Evolutionary conservation across 805 yeast species (phyloP).

Genomic region (Wickerhamomyces subpelliculosus): DNA sequence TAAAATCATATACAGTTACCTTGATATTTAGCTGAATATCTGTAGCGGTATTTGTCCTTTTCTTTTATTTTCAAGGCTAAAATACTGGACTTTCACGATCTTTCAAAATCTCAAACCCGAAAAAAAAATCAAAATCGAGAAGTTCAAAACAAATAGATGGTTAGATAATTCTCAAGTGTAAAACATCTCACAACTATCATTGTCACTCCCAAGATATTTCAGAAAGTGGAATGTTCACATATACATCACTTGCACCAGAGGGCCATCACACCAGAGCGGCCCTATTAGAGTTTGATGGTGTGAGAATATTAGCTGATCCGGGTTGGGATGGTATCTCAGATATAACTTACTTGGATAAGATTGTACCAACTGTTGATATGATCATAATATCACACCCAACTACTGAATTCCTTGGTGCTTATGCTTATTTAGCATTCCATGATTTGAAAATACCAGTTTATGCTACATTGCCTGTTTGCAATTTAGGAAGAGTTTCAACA

Average conservation of each 20-base stretch:
- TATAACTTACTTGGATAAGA: conserved; percentile 33
- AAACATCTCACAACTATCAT: no score
- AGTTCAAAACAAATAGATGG: no score
- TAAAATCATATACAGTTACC: no score
- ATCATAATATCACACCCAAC: conserved; percentile 86
- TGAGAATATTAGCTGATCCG: conserved; percentile 62
- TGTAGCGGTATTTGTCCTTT: no score
- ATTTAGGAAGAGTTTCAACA: conserved; percentile 78
- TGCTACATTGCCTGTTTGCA: conserved; percentile 85
- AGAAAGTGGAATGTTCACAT: conserved; percentile 21
- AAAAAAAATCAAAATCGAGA: no score
- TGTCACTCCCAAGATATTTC: no score
- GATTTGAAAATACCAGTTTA: conserved; percentile 65
- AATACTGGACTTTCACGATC: no score
- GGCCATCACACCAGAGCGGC: conserved; percentile 31
- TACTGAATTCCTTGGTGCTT: conserved; percentile 73
- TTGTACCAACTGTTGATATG: conserved; percentile 49
- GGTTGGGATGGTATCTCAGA: conserved; percentile 58
- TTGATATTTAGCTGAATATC: no score
- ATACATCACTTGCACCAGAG: conserved; percentile 19
- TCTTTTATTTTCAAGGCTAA: no score
- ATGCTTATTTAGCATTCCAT: conserved; percentile 57
- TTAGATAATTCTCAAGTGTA: no score
- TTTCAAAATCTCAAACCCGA: no score
- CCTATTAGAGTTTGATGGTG: conserved; percentile 48